These are phyloP conservation scores for Medicago truncatula DNA, from an alignment of 306 rosid genomes.

Conservation along the genomic window MtrunA17r5.0-ANR NC_053049.1:39438001-39438500, in stretches of 20 bases:
- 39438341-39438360: too few species aligned
- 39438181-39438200: slow-evolving; percentile 26
- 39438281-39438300: too few species aligned
- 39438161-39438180: slow-evolving; percentile 18
- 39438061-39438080: slow-evolving; percentile 5
- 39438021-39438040: slow-evolving; percentile 15
- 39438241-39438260: slow-evolving; percentile 6
- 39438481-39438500: slow-evolving; percentile 60
- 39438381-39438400: slow-evolving; percentile 89
- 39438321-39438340: too few species aligned
- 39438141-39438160: slow-evolving; percentile 2
- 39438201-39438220: slow-evolving; percentile 17
- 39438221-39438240: slow-evolving; percentile 22
- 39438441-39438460: slow-evolving; percentile 64
- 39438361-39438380: slow-evolving; percentile 70
- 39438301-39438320: too few species aligned
- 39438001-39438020: slow-evolving; percentile 12
- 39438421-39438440: slow-evolving; percentile 95
- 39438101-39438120: neutral
- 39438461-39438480: slow-evolving; percentile 46
- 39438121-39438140: slow-evolving; percentile 22
- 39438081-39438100: slow-evolving; percentile 4
- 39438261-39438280: slow-evolving; percentile 16
- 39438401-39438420: slow-evolving; percentile 94
- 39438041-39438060: neutral